Evolutionary conservation across 495 filamentous ascomycete species (phyloP).

Genomic region (Aspergillus biplanus): DNA sequence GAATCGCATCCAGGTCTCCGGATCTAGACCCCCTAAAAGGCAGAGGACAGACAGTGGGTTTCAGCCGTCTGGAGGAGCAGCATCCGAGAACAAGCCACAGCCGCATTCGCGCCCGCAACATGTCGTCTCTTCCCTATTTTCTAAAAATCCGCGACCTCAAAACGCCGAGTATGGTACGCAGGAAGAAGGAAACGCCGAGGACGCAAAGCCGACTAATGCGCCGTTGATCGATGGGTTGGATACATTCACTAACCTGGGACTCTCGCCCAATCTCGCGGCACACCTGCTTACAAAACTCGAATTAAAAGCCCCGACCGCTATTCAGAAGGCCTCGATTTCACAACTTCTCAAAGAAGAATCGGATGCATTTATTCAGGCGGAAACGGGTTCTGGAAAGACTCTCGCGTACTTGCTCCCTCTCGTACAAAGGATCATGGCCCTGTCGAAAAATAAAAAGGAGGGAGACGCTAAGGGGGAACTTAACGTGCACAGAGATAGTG

Average conservation of each 20-base stretch:
- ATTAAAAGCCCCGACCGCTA: slow-evolving; percentile 88
- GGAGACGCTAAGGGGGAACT: slow-evolving; percentile 34
- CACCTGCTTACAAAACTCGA: slow-evolving; percentile 85
- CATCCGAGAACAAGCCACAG: slow-evolving; percentile 24
- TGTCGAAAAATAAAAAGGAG: slow-evolving; percentile 55
- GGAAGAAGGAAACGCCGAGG: slow-evolving; percentile 52
- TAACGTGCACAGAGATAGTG: slow-evolving; percentile 75
- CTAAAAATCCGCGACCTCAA: slow-evolving; percentile 75
- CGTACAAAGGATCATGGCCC: slow-evolving; percentile 79
- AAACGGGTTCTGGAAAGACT: slow-evolving; percentile 97
- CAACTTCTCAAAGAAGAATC: slow-evolving; percentile 77
- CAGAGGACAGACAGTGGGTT: slow-evolving; percentile 38
- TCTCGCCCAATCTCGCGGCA: slow-evolving; percentile 75
- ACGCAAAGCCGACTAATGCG: slow-evolving; percentile 87
- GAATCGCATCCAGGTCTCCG: slow-evolving; percentile 41
- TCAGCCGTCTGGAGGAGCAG: slow-evolving; percentile 2
- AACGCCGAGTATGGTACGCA: slow-evolving; percentile 48
- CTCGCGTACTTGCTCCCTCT: slow-evolving; percentile 91
- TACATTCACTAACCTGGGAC: slow-evolving; percentile 80
- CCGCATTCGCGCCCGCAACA: slow-evolving; percentile 46
- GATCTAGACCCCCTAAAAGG: slow-evolving; percentile 42
- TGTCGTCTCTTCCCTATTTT: slow-evolving; percentile 88
- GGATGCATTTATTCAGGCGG: slow-evolving; percentile 95
- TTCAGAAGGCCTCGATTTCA: slow-evolving; percentile 85
- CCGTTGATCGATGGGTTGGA: slow-evolving; percentile 80